phyloP scores from a whole-genome alignment of 2,329 filamentous ascomycete genomes.

The Colletotrichum somersetense region DNA sequence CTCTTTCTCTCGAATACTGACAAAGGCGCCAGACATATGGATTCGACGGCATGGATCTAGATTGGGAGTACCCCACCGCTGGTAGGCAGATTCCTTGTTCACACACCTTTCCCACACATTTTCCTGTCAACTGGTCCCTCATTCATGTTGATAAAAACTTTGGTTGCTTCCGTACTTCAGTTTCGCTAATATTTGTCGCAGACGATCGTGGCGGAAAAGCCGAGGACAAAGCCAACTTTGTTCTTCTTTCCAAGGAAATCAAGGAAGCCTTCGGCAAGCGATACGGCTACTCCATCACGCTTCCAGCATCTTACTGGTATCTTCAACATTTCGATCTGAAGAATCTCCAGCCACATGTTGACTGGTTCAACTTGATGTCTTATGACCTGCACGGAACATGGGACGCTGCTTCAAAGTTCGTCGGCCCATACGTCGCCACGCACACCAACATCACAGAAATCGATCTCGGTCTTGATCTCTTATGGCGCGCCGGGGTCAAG shows the following conservation, averaged over 20 bases:
- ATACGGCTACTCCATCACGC: slow-evolving; percentile 46
- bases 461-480: slow-evolving; percentile 54
- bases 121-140: neutral
- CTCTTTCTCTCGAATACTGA: too few relatives aligned
- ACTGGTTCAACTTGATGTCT: slow-evolving; percentile 56
- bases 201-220: neutral
- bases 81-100: neutral
- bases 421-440: slow-evolving; percentile 9
- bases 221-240: slow-evolving; percentile 5
- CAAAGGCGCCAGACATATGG: too few relatives aligned
- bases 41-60: neutral
- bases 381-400: slow-evolving; percentile 45
- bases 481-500: slow-evolving; percentile 60
- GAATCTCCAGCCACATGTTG: slow-evolving; percentile 45
- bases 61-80: neutral
- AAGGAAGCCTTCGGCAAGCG: slow-evolving; percentile 5
- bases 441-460: slow-evolving; percentile 60
- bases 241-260: neutral
- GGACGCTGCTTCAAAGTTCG: slow-evolving; percentile 46
- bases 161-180: neutral
- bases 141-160: too few relatives aligned
- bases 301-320: slow-evolving; percentile 47
- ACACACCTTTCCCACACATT: slow-evolving; percentile 6
- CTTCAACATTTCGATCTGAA: slow-evolving; percentile 46
- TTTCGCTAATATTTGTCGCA: neutral